Evolutionary conservation across 1,284 basidiomycete species (phyloP), one percentile per base, ranked within the genome.

Genomic region (Bjerkandera adusta): DNA sequence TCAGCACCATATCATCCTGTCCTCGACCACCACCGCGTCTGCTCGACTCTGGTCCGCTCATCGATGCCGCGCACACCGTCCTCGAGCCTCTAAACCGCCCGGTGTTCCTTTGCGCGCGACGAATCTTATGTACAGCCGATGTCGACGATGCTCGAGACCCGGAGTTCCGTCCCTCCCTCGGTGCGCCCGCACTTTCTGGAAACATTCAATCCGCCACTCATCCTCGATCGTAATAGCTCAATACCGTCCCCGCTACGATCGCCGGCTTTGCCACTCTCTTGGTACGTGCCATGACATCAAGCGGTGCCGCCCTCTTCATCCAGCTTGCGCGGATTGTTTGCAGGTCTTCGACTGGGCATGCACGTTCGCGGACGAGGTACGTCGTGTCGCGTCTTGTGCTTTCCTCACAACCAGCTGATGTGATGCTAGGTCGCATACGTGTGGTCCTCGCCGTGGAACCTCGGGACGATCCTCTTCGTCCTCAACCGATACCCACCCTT

Each of bases 401-500:
- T 27, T 34, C 16, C 36, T 24, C 20, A 32, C 20, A 30, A 33
- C n/a, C 32, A 25, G 30, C 38, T 37, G 25, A 20, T 18, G 47
- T 12, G 30, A n/a, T 7, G 15, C 32, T 30, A 72, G 70, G 54
- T 73, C 25, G 57, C 63, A 27, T 65, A 67, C 45, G 65, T 71
- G 22, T 73, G 70, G 71, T 60, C 56, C 20, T 52, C 55, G 22
- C 61, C 66, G 7, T 63, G 67, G 57, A 58, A 64, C 2, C 50
- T 67, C 18, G 66, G 68, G 29, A 66, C 67, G 7, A 33, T 65
- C 11, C 56, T 72, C 12, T 72, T 70, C 55, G 53, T 69, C 26
- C 45, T 69, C 15, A 73, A 73, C 51, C 66, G 71, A 36, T 72
- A 73, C 50, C 55, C 68, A 33, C 71, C 71, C 2, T 71, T 72